These are phyloP conservation scores for Beauveria rudraprayagi DNA, from an alignment of 2,329 filamentous ascomycete genomes.

Conservation along the genomic window DNA sequence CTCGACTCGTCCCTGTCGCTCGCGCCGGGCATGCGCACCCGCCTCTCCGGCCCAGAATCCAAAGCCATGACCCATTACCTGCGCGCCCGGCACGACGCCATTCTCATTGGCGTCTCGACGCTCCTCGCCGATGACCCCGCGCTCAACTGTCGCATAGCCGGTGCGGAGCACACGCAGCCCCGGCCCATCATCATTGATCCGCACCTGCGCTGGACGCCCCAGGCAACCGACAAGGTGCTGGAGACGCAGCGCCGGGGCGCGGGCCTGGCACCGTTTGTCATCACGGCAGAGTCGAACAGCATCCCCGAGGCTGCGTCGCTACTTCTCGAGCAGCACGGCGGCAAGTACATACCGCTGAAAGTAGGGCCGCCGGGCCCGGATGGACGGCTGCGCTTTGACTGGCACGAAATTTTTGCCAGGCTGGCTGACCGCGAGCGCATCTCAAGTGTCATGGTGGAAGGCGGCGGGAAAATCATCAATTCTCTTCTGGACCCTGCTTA, in stretches of 20 bases:
- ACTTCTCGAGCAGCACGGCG: conserved; percentile 41
- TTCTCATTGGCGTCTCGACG: conserved; percentile 78
- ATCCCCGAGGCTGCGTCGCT: conserved; percentile 35
- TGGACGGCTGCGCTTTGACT: conserved; percentile 44
- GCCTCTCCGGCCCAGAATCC: conserved; percentile 71
- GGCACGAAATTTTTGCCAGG: conserved; percentile 54
- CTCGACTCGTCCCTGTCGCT: conserved; percentile 76
- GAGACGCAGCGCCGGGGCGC: conserved; percentile 53
- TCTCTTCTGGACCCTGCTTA: conserved; percentile 59
- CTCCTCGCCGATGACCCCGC: conserved; percentile 77
- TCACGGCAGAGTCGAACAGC: conserved; percentile 43
- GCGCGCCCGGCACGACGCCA: conserved; percentile 73
- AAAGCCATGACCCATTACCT: conserved; percentile 94
- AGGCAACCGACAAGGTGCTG: conserved; percentile 54
- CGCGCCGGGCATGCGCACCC: conserved; percentile 70
- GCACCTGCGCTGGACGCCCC: conserved; percentile 61
- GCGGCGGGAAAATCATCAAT: conserved; percentile 76
- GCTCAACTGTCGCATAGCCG: conserved; percentile 70
- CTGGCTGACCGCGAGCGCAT: conserved; percentile 52
- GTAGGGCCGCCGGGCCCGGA: conserved; percentile 18
- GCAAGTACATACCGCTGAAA: conserved; percentile 40
- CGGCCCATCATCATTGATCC: conserved; percentile 79
- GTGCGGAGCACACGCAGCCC: conserved; percentile 55
- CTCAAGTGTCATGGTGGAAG: conserved; percentile 83
- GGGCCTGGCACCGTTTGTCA: conserved; percentile 66